Base-by-base conservation (phyloP, 495 filamentous ascomycete genomes). In the Trichoderma asperelloides region DNA sequence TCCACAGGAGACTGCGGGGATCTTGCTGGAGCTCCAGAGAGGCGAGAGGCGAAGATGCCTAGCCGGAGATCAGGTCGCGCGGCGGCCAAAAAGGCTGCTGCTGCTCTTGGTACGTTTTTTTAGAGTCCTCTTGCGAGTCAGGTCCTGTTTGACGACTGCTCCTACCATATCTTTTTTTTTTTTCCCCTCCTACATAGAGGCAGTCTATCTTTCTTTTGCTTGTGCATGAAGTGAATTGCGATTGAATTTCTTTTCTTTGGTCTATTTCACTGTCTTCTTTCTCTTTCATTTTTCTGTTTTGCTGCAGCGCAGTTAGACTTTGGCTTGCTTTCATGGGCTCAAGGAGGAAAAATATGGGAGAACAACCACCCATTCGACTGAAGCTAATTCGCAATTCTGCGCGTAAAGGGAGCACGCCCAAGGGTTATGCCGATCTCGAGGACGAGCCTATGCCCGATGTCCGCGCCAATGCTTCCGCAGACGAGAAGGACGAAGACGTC, bases 341-440 rank as follows among this genome's bases (percentile, higher is more conserved):
- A 33, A 11, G 39, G 16, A 51, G 45, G 66, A 68, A 68, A 69
- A 41, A 37, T 0, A 62, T 66, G 2, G 1, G 27, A 21, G 41
- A 13, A 45, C 30, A 62, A 40, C 66, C 63, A 7, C 33, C 33
- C 65, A 72, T 65, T 68, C 27, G 51, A 47, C 9, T 23, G 63
- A 43, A 37, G 51, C 67, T 74, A 65, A 74, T 70, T n/a, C 47
- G 37, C 18, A 25, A 64, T 21, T 21, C 62, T 21, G 13, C 23
- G 49, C n/a, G 43, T 68, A 4, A 71, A 86, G 83, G 84, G 72
- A 85, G 78, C 70, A 81, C 81, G 0, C 82, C 83, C 3, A 78
- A 75, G 66, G 75, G 70, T 5, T 80, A 81, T 37, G 80, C 84
- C 47, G 83, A 82, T 64, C 78, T 80, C 55, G 80, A 82, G n/a